Evolutionary conservation across 108 stramenopile genomes (phyloP).

Genomic region (Pseudonitzschia pungens): DNA sequence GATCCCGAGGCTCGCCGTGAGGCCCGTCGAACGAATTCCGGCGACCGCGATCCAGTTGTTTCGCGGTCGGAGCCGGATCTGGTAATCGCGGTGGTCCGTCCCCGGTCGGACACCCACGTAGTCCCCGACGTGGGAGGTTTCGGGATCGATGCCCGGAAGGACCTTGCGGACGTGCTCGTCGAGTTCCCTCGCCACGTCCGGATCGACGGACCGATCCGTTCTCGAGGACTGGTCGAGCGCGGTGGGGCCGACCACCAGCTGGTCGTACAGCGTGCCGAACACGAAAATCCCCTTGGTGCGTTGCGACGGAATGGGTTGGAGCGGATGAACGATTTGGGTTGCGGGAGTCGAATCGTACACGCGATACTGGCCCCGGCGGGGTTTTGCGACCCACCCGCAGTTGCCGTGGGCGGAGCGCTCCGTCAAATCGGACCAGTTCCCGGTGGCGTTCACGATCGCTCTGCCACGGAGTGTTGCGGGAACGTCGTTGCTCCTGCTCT

Average conservation of each 20-base stretch:
- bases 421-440: slow-evolving; percentile 51
- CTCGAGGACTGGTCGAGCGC: slow-evolving; percentile 64
- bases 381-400: slow-evolving; percentile 41
- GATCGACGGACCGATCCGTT: slow-evolving; percentile 52
- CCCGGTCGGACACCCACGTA: slow-evolving; percentile 85
- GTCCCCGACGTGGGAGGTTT: slow-evolving; percentile 49
- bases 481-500: background rate
- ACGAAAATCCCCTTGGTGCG: slow-evolving; percentile 80
- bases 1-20: slow-evolving; percentile 78
- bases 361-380: slow-evolving; percentile 72
- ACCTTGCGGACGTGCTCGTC: slow-evolving; percentile 37
- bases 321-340: slow-evolving; percentile 51
- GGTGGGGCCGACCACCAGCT: slow-evolving; percentile 85
- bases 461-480: slow-evolving; percentile 24
- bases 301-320: slow-evolving; percentile 81
- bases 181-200: slow-evolving; percentile 44
- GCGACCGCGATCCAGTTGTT: slow-evolving; percentile 67
- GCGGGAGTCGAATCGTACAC: slow-evolving; percentile 38
- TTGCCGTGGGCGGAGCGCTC: slow-evolving; percentile 24
- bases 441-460: slow-evolving; percentile 63
- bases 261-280: slow-evolving; percentile 71
- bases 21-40: slow-evolving; percentile 78
- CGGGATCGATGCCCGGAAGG: slow-evolving; percentile 34
- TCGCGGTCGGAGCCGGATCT: slow-evolving; percentile 48
- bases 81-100: slow-evolving; percentile 72